Percentiles rank a stretch among this genome's conserved stretches.
phyloP scores from a whole-genome alignment of 2,329 filamentous ascomycete genomes.

The Orbilia quercus region DNA sequence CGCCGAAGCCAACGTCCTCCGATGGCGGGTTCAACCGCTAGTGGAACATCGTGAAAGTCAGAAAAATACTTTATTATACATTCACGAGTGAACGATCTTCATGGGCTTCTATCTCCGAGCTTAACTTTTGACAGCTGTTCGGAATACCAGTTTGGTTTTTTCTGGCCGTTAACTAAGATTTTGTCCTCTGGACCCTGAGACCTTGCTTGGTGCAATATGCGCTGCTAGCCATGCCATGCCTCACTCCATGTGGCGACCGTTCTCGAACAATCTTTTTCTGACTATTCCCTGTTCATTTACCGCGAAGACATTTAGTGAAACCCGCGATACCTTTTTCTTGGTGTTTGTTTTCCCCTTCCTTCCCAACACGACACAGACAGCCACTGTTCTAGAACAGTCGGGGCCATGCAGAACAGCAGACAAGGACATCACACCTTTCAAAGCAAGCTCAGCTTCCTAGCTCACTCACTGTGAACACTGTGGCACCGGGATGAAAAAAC shows the following conservation, averaged over 20 bases:
- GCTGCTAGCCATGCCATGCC: slow-evolving; percentile 13
- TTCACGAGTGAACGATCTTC: background rate
- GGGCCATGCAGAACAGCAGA: slow-evolving; percentile 24
- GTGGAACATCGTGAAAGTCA: background rate
- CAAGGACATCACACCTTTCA: slow-evolving; percentile 42
- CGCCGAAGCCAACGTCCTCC: slow-evolving; percentile 24
- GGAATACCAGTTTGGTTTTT: too few species aligned
- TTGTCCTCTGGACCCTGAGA: slow-evolving; percentile 27
- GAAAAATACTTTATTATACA: background rate
- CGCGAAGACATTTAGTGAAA: slow-evolving; percentile 2
- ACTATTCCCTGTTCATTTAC: too few species aligned
- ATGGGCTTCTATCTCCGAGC: background rate
- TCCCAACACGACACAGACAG: slow-evolving; percentile 1
- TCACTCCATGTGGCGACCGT: slow-evolving; percentile 41
- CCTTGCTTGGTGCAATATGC: slow-evolving; percentile 37
- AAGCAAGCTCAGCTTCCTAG: slow-evolving; percentile 8
- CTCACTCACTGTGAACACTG: too few species aligned
- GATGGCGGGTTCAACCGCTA: too few species aligned
- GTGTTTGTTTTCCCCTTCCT: slow-evolving; percentile 20
- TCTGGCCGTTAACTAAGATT: background rate
- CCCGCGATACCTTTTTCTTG: slow-evolving; percentile 33
- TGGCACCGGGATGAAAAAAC: slow-evolving; percentile 39
- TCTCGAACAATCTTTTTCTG: slow-evolving; percentile 31
- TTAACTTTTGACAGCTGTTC: slow-evolving; percentile 26
- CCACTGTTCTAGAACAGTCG: slow-evolving; percentile 53